Conservation (phyloP, 768 basidiomycete species). For the Hypholoma fasciculare region DNA sequence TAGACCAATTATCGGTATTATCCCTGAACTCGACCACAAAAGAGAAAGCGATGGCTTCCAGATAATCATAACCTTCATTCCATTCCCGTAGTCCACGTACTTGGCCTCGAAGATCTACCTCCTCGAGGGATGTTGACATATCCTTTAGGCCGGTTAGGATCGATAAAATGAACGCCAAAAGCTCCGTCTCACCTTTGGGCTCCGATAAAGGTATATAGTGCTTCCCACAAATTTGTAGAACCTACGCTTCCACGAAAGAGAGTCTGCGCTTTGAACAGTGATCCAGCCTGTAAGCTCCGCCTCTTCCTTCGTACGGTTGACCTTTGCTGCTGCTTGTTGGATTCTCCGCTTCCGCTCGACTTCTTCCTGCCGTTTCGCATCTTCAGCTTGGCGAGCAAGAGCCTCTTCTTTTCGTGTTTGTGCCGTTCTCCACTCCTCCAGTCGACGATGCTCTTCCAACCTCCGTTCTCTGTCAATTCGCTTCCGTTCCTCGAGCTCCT, state of each 20-base stretch:
- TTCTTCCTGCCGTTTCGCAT: slow-evolving; percentile 38
- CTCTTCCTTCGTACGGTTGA: slow-evolving; percentile 35
- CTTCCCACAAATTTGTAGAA: slow-evolving; percentile 57
- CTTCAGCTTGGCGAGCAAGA: slow-evolving; percentile 43
- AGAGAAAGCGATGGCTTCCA: slow-evolving; percentile 64
- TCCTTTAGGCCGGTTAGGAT: slow-evolving; percentile 31
- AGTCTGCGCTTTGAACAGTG: slow-evolving; percentile 55
- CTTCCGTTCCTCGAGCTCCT: slow-evolving; percentile 49
- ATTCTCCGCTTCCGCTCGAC: slow-evolving; percentile 48
- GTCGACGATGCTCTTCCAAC: slow-evolving; percentile 46
- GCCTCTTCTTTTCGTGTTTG: slow-evolving; percentile 46
- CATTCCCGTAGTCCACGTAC: slow-evolving; percentile 55
- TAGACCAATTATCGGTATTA: slow-evolving; percentile 48
- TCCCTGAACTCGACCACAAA: slow-evolving; percentile 65
- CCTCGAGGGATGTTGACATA: slow-evolving; percentile 34
- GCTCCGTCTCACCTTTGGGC: slow-evolving; percentile 42
- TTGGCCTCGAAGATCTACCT: slow-evolving; percentile 46
- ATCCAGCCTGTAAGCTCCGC: slow-evolving; percentile 55
- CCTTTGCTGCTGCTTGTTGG: slow-evolving; percentile 41
- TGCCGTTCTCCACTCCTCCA: slow-evolving; percentile 54
- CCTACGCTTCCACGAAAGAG: slow-evolving; percentile 62
- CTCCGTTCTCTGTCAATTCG: slow-evolving; percentile 46
- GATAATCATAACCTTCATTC: slow-evolving; percentile 67
- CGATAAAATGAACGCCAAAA: neutral
- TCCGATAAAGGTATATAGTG: slow-evolving; percentile 49